Conservation (phyloP, 805 yeast species). For the Barnettozyma salicaria region DNA sequence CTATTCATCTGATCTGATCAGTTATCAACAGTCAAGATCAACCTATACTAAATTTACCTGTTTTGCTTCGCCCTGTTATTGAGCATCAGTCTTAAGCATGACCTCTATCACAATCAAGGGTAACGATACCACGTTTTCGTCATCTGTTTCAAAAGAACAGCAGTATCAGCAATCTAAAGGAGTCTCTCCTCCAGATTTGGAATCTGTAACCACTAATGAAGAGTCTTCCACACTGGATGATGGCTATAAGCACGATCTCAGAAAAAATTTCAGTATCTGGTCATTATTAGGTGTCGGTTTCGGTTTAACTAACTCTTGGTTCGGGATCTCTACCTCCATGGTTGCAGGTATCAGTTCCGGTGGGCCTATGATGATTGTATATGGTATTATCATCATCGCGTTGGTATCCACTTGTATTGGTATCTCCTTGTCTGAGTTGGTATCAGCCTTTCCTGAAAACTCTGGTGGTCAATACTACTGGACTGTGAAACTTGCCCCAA, state of each 20-base stretch:
- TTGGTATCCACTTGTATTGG: constrained; percentile 42
- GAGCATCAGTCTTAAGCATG: no score
- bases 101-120: no score
- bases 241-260: constrained; percentile 17
- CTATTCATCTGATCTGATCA: no score
- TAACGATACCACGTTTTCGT: no score
- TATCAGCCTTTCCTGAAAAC: constrained; percentile 43
- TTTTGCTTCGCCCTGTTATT: no score
- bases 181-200: no score
- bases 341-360: constrained; percentile 48
- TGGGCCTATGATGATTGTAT: constrained; percentile 51
- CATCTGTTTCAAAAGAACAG: no score
- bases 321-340: constrained; percentile 51
- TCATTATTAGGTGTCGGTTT: constrained; percentile 52
- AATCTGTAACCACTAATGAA: neutral
- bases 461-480: constrained; percentile 56
- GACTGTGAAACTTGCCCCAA: constrained; percentile 47
- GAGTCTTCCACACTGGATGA: constrained; percentile 5
- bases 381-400: constrained; percentile 48
- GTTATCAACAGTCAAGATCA: no score
- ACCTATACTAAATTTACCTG: no score
- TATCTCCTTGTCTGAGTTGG: constrained; percentile 43
- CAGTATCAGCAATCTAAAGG: no score
- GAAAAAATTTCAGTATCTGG: constrained; percentile 33
- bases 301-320: constrained; percentile 55